These are phyloP conservation scores for Panellus pusillus DNA, from an alignment of 768 basidiomycete species.

Conservation along the genomic window DNA sequence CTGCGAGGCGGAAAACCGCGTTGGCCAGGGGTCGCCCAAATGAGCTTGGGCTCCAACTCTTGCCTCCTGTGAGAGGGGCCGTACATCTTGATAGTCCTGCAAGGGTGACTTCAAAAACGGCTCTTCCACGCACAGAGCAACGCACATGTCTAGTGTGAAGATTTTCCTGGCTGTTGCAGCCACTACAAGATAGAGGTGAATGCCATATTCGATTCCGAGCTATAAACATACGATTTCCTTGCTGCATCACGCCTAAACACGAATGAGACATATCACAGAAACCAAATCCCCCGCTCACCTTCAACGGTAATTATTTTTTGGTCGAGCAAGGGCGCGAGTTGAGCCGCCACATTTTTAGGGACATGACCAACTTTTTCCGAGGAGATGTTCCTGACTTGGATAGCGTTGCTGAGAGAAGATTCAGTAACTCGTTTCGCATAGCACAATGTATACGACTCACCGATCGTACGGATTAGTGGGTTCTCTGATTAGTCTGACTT, in stretches of 20 bases:
- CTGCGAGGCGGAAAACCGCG: conserved; percentile 48
- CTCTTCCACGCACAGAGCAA: neutral
- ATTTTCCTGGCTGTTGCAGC: conserved; percentile 1
- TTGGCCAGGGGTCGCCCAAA: conserved; percentile 75
- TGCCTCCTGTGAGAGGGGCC: conserved; percentile 60
- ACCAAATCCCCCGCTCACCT: conserved; percentile 45
- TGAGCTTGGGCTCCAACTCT: conserved; percentile 61
- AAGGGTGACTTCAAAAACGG: neutral
- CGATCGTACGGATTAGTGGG: conserved; percentile 68
- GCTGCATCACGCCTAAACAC: conserved; percentile 39
- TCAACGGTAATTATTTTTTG: conserved; percentile 62
- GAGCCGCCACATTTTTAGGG: conserved; percentile 54
- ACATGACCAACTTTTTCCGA: conserved; percentile 80
- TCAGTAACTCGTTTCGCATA: neutral
- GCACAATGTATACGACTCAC: conserved; percentile 33
- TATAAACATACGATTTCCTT: conserved; percentile 61
- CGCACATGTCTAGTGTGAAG: conserved; percentile 67
- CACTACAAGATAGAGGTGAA: neutral
- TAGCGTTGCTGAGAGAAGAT: conserved; percentile 56
- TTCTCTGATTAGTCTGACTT: conserved; percentile 67
- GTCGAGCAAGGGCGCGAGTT: conserved; percentile 75
- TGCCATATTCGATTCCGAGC: neutral
- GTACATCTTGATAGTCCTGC: conserved; percentile 70
- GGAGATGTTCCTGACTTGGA: conserved; percentile 79
- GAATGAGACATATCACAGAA: neutral